A percentile compares a stretch with the other conserved stretches of the same genome.
phyloP scores from a whole-genome alignment of 495 filamentous ascomycete species.

The Penicillium atrosanguineum region DNA sequence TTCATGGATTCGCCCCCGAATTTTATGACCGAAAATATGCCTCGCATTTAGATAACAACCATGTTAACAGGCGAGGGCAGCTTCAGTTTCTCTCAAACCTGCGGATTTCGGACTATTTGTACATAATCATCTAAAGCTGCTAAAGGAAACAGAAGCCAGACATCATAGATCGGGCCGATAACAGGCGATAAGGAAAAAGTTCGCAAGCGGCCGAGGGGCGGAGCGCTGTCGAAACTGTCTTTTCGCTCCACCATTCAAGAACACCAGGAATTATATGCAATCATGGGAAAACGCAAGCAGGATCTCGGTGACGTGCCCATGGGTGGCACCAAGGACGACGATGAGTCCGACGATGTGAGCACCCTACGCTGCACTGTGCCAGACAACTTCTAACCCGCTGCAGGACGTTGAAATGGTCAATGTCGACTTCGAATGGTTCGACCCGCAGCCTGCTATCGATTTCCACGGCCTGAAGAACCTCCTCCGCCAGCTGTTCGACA shows the following conservation, averaged over 20 bases:
- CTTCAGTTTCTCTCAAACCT: background rate
- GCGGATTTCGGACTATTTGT: background rate
- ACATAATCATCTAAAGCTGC: background rate
- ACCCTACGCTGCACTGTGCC: background rate
- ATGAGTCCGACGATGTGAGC: conserved; percentile 45
- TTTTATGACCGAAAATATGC: background rate
- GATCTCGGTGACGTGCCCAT: conserved; percentile 46
- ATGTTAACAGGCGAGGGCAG: background rate
- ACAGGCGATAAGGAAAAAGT: conserved; percentile 30
- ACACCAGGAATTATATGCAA: conserved; percentile 13
- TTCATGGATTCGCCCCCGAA: background rate
- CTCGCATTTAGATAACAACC: background rate
- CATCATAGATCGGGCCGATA: conserved; percentile 14
- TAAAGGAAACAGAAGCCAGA: background rate
- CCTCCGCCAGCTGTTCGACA: conserved; percentile 89
- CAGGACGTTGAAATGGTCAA: conserved; percentile 88
- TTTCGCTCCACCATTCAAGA: conserved; percentile 2
- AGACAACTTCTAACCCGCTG: conserved; percentile 2
- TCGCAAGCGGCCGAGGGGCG: conserved; percentile 24
- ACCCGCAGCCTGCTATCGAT: conserved; percentile 84
- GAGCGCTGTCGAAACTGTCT: conserved; percentile 18
- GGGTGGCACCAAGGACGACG: conserved; percentile 33
- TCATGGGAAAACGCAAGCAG: conserved; percentile 54
- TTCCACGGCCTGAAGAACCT: conserved; percentile 94
- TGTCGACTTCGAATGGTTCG: conserved; percentile 98